Conservation (phyloP, 2,329 filamentous ascomycete species). For the Amauroascus niger region DNA sequence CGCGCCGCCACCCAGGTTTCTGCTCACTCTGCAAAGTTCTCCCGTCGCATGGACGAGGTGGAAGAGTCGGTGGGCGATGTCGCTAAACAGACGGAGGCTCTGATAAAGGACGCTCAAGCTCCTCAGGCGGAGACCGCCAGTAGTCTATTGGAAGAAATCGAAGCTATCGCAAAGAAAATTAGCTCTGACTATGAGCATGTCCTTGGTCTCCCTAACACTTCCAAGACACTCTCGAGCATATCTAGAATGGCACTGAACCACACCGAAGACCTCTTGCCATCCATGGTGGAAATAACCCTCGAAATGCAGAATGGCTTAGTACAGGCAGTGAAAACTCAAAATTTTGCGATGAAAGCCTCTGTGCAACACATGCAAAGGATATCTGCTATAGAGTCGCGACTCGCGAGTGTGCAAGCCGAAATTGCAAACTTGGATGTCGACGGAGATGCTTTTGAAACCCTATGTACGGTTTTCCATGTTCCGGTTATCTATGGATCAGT, state of each 20-base stretch:
- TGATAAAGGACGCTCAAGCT: constrained; percentile 37
- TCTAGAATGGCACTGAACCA: constrained; percentile 56
- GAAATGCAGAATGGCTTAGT: constrained; percentile 46
- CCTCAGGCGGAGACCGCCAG: constrained; percentile 53
- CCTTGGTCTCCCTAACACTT: constrained; percentile 55
- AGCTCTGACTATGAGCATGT: constrained; percentile 74
- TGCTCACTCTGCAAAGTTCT: constrained; percentile 51
- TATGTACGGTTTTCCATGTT: constrained; percentile 70
- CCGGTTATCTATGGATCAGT: constrained; percentile 87
- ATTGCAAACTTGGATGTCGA: constrained; percentile 65
- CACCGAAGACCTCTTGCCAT: constrained; percentile 54
- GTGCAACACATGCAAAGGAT: constrained; percentile 72
- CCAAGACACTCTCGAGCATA: constrained; percentile 53
- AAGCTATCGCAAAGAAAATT: constrained; percentile 77
- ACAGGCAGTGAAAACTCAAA: constrained; percentile 53
- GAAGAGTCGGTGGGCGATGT: constrained; percentile 53
- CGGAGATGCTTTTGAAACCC: constrained; percentile 68
- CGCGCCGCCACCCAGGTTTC: constrained; percentile 60
- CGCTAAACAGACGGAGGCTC: constrained; percentile 43
- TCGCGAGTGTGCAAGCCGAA: constrained; percentile 61
- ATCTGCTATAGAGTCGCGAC: constrained; percentile 65
- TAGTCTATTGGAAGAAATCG: constrained; percentile 71
- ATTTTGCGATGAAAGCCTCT: constrained; percentile 55
- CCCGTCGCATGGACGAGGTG: constrained; percentile 50
- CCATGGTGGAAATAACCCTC: constrained; percentile 46